These are phyloP conservation scores for Claviceps sp. DNA, from an alignment of 2,329 filamentous ascomycete genomes.

Conservation along the genomic window DNA sequence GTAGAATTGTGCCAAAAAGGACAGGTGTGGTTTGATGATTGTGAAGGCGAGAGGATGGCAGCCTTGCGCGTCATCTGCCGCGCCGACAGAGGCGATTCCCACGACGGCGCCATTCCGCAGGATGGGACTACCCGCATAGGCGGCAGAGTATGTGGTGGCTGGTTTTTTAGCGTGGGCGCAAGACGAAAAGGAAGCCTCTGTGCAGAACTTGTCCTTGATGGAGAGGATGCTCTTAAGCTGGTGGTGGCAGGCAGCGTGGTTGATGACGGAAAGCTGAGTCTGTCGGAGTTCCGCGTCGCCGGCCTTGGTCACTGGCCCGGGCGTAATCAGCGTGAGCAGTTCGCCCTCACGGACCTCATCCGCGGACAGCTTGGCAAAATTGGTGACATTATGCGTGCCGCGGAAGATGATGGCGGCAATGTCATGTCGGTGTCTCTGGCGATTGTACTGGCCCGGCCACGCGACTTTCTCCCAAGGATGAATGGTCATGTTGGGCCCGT, in stretches of 20 bases:
- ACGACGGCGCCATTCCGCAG: neutral
- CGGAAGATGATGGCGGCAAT: neutral
- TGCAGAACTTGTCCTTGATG: conserved; percentile 1
- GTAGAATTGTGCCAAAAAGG: neutral
- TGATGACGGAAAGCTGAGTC: neutral
- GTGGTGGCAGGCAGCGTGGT: neutral
- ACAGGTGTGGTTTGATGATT: neutral
- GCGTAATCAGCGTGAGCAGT: too few species aligned
- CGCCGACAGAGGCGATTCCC: neutral
- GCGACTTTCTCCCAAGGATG: neutral
- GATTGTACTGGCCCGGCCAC: neutral
- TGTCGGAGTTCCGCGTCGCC: neutral
- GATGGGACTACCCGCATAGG: neutral
- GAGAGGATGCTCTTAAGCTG: neutral
- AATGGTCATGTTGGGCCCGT: neutral
- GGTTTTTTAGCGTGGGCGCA: too few species aligned
- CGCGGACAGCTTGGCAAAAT: neutral
- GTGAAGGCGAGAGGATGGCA: neutral
- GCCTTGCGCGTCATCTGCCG: too few species aligned
- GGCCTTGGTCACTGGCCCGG: too few species aligned
- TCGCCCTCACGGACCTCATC: neutral
- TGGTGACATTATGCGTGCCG: neutral
- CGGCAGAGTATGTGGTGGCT: neutral
- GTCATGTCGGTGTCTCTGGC: neutral
- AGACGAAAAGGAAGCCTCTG: neutral